Conservation (phyloP, 129 eudicot genomes). For the Artemisia argyi region DNA sequence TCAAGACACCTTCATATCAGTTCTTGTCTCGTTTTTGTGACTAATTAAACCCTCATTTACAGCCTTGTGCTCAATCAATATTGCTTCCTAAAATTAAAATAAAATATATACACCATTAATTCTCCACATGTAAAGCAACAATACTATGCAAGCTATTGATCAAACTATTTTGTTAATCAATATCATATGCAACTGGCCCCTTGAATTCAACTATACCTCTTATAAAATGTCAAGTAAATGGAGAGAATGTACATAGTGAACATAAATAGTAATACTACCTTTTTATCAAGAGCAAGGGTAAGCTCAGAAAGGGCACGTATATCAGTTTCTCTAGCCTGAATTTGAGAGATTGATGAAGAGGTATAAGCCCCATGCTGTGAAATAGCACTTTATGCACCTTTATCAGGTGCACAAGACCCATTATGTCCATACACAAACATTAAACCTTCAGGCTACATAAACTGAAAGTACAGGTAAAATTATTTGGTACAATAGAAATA, state of each 20-base stretch:
- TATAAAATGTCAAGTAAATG: slow-evolving; percentile 22
- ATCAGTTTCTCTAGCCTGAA: slow-evolving; percentile 44
- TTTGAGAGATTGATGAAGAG: slow-evolving; percentile 33
- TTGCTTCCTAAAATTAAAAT: slow-evolving; percentile 37
- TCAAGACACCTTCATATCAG: slow-evolving; percentile 38
- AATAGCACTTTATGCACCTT: too few relatives aligned
- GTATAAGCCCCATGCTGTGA: slow-evolving; percentile 12
- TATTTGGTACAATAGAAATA: too few relatives aligned
- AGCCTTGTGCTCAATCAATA: slow-evolving; percentile 44
- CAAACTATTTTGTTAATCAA: too few relatives aligned
- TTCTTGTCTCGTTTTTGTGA: slow-evolving; percentile 37
- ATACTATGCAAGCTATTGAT: too few relatives aligned
- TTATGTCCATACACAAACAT: too few relatives aligned
- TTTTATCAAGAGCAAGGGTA: slow-evolving; percentile 47
- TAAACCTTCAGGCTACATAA: too few relatives aligned
- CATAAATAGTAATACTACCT: slow-evolving; percentile 37
- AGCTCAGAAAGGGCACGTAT: slow-evolving; percentile 48
- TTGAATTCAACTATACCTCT: slow-evolving; percentile 8
- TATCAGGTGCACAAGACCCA: too few relatives aligned
- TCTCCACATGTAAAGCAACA: too few relatives aligned
- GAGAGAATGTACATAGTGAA: background rate
- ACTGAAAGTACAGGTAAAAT: too few relatives aligned
- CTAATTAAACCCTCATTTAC: slow-evolving; percentile 43
- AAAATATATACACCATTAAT: background rate
- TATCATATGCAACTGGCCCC: too few relatives aligned